Evolutionary conservation across 2,329 filamentous ascomycete genomes (phyloP).

Genomic region (Lachnellula arida): DNA sequence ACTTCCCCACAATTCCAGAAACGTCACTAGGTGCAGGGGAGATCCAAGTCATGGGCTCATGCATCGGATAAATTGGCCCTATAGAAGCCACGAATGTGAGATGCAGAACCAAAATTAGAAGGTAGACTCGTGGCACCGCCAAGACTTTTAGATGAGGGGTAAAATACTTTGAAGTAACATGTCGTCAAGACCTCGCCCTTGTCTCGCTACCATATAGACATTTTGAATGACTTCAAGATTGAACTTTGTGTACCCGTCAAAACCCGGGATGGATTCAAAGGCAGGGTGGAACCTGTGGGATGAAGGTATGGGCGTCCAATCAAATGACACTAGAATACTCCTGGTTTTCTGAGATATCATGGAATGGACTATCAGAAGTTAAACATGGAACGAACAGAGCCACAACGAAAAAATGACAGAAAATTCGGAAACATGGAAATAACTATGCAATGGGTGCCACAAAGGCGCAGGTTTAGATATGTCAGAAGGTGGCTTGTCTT

Average conservation of each 20-base stretch:
- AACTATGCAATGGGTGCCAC: background rate
- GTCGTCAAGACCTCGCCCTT: background rate
- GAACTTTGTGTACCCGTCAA: background rate
- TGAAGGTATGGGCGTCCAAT: background rate
- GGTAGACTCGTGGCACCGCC: constrained; percentile 7
- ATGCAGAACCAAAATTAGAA: constrained; percentile 5
- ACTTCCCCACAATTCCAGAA: constrained; percentile 17
- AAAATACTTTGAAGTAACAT: background rate
- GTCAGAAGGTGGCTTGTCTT: background rate
- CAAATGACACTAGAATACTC: too few species aligned
- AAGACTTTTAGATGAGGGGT: background rate
- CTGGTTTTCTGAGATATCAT: background rate
- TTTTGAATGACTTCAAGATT: background rate
- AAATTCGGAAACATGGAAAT: too few species aligned
- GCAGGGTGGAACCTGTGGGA: background rate
- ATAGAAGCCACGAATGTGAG: constrained; percentile 13
- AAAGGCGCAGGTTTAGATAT: background rate
- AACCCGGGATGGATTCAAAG: background rate
- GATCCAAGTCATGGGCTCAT: constrained; percentile 5
- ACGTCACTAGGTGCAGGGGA: constrained; percentile 7
- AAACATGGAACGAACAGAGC: background rate
- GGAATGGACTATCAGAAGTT: background rate
- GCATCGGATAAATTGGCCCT: constrained; percentile 13
- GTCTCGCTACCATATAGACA: background rate
- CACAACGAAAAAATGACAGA: too few species aligned